Conservation (phyloP, 1,284 basidiomycete species). For the Moesziomyces globuligerus region DNA sequence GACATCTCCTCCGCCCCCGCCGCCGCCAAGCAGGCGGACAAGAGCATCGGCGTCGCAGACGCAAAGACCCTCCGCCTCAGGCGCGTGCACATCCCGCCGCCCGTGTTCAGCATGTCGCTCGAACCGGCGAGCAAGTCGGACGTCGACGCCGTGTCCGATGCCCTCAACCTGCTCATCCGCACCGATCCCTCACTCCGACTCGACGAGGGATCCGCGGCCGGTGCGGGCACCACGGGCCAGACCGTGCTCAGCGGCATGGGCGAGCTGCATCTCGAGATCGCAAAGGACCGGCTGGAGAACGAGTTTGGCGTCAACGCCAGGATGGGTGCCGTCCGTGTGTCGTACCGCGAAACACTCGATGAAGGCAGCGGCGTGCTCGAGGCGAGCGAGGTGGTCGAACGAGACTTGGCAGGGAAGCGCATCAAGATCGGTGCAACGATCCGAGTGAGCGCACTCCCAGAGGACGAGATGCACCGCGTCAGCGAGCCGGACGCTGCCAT, state of each 20-base stretch:
- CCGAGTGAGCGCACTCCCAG: slow-evolving; percentile 30
- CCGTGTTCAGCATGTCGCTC: slow-evolving; percentile 72
- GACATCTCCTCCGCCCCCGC: slow-evolving; percentile 31
- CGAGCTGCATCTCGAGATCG: slow-evolving; percentile 85
- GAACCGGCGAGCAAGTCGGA: slow-evolving; percentile 70
- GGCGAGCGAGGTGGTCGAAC: slow-evolving; percentile 49
- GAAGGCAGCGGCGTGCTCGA: slow-evolving; percentile 42
- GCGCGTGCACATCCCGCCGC: slow-evolving; percentile 82
- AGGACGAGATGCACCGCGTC: slow-evolving; percentile 25
- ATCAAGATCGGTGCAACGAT: slow-evolving; percentile 47
- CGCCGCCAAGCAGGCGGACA: not conserved
- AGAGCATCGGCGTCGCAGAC: slow-evolving; percentile 4
- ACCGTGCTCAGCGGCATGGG: slow-evolving; percentile 84
- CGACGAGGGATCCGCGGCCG: slow-evolving; percentile 44
- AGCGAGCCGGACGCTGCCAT: slow-evolving; percentile 17
- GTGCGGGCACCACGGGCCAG: slow-evolving; percentile 74
- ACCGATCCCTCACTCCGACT: slow-evolving; percentile 85
- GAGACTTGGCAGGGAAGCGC: slow-evolving; percentile 57
- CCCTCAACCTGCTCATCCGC: slow-evolving; percentile 78
- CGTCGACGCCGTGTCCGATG: slow-evolving; percentile 78
- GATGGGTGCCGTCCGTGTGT: slow-evolving; percentile 80
- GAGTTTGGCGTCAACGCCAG: slow-evolving; percentile 84
- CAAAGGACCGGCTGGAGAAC: slow-evolving; percentile 79
- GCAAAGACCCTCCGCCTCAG: slow-evolving; percentile 70
- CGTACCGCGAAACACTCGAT: slow-evolving; percentile 79